These are phyloP conservation scores for Zangia roseola DNA, from an alignment of 768 basidiomycete genomes.

Conservation along the genomic window DNA sequence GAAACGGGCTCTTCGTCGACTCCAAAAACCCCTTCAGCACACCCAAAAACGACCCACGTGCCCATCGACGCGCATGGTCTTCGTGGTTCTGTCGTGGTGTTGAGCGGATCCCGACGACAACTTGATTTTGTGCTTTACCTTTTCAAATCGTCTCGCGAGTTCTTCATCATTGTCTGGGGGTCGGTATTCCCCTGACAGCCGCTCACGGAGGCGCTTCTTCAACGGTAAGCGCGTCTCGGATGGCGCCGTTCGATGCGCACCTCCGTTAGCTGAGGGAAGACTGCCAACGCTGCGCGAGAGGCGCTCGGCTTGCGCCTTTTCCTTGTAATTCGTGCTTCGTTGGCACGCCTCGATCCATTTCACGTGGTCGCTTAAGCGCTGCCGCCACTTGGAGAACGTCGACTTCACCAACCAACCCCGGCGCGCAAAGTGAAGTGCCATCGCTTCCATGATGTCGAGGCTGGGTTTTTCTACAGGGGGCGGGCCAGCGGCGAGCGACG, in stretches of 20 bases:
- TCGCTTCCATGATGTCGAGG: conserved; percentile 35
- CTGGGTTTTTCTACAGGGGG: conserved; percentile 12
- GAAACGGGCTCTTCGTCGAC: conserved; percentile 31
- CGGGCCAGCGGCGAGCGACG: neutral
- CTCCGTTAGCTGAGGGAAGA: conserved; percentile 20
- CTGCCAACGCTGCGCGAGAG: conserved; percentile 27
- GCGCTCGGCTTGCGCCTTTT: conserved; percentile 42
- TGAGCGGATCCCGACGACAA: conserved; percentile 1
- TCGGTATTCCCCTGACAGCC: conserved; percentile 44
- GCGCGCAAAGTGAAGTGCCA: conserved; percentile 43
- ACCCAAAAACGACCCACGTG: conserved; percentile 63
- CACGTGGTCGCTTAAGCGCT: conserved; percentile 42
- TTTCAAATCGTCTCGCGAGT: conserved; percentile 62
- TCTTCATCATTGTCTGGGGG: conserved; percentile 62
- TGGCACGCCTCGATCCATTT: conserved; percentile 63
- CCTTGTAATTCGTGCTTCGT: conserved; percentile 60
- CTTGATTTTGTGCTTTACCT: conserved; percentile 42
- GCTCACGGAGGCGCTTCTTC: conserved; percentile 33
- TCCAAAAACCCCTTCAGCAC: conserved; percentile 36
- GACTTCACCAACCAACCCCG: conserved; percentile 40
- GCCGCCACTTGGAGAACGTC: conserved; percentile 47
- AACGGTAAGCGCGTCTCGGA: conserved; percentile 22
- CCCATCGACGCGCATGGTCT: conserved; percentile 73
- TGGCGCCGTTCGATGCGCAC: conserved; percentile 12
- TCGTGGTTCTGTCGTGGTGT: conserved; percentile 56